phyloP scores from a whole-genome alignment of 345 rosid species.

The Pistacia integerrima region DNA sequence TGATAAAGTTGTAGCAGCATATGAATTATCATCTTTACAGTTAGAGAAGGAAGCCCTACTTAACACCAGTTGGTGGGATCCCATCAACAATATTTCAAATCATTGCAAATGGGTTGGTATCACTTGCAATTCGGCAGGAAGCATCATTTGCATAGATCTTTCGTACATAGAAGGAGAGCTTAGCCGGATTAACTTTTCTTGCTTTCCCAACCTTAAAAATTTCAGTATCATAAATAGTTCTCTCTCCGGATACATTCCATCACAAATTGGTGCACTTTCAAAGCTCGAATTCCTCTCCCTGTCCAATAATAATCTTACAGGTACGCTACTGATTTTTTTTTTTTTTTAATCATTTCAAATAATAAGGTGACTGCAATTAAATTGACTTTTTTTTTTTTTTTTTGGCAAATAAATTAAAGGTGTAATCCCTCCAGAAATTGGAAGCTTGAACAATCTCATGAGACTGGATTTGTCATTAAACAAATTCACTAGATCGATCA shows the following conservation, averaged over 20 bases:
- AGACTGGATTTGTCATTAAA: too few relatives aligned
- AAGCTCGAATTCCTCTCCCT: neutral
- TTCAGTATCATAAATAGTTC: neutral
- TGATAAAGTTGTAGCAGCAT: neutral
- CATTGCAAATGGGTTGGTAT: neutral
- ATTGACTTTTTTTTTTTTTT: too few relatives aligned
- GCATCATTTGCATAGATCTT: neutral
- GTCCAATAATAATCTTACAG: neutral
- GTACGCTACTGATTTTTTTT: neutral
- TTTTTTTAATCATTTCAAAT: neutral
- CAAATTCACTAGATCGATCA: too few relatives aligned
- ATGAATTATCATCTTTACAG: too few relatives aligned
- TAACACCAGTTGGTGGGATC: neutral
- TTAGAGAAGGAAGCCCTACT: neutral
- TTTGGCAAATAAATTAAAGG: too few relatives aligned
- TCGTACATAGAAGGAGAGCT: neutral
- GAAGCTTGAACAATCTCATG: too few relatives aligned
- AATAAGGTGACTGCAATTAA: too few relatives aligned
- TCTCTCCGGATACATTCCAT: neutral
- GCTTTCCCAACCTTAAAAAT: neutral
- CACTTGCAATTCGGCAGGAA: neutral
- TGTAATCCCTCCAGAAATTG: too few relatives aligned
- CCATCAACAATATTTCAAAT: neutral
- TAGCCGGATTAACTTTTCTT: neutral
- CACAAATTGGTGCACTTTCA: neutral